Percentiles rank a stretch among this genome's conserved stretches.
These are phyloP conservation scores for Nothophytophthora sp. DNA, from an alignment of 352 stramenopile species.

Conservation along the genomic window DNA sequence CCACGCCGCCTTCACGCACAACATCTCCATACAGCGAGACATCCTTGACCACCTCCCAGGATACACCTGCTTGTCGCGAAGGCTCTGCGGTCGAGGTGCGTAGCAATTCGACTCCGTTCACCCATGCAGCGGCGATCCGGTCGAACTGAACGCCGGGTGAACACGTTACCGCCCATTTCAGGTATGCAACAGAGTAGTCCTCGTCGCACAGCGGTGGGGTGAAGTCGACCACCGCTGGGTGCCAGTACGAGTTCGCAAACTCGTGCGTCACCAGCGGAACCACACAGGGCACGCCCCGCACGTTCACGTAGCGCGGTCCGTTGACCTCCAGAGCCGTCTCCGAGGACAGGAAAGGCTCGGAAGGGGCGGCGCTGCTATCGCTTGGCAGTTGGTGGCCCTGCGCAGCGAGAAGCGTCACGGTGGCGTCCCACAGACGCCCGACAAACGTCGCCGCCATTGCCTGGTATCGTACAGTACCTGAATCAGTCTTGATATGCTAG, in stretches of 20 bases:
- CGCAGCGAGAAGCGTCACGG: slow-evolving; percentile 34
- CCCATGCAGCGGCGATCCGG: slow-evolving; percentile 71
- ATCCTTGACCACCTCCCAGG: slow-evolving; percentile 72
- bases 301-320: slow-evolving; percentile 42
- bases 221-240: slow-evolving; percentile 47
- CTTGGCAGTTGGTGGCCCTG: slow-evolving; percentile 26
- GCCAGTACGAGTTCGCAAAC: slow-evolving; percentile 62
- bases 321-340: slow-evolving; percentile 44
- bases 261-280: slow-evolving; percentile 46
- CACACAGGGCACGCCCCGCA: slow-evolving; percentile 40
- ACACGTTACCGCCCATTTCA: slow-evolving; percentile 49
- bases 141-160: slow-evolving; percentile 64
- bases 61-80: slow-evolving; percentile 32
- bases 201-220: slow-evolving; percentile 36
- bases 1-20: slow-evolving; percentile 49
- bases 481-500: slow-evolving; percentile 10
- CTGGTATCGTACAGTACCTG: slow-evolving; percentile 9
- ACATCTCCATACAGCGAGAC: slow-evolving; percentile 59
- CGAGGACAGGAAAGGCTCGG: slow-evolving; percentile 6
- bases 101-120: slow-evolving; percentile 72
- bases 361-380: not conserved
- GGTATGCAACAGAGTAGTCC: slow-evolving; percentile 55
- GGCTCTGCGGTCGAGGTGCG: slow-evolving; percentile 78
- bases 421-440: slow-evolving; percentile 18
- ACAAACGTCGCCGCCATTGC: slow-evolving; percentile 8